Evolutionary conservation across 2,329 filamentous ascomycete genomes (phyloP).

Genomic region (Coniochaeta prunicola): DNA sequence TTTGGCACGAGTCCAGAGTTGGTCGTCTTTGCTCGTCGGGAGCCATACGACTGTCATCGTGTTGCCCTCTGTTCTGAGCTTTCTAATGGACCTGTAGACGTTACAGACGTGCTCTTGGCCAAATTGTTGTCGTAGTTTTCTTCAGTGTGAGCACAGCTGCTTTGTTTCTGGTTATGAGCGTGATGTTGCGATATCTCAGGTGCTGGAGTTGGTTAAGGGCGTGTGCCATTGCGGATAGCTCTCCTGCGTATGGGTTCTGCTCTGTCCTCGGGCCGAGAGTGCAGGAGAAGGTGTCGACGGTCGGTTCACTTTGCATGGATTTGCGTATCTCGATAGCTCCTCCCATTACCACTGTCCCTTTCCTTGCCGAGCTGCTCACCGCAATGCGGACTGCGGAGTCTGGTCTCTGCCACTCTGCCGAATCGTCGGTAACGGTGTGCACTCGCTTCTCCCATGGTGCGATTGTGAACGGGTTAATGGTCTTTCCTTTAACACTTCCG

Average conservation of each 20-base stretch:
- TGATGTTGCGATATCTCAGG: not conserved
- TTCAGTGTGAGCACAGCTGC: not conserved
- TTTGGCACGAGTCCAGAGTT: not conserved
- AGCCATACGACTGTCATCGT: not conserved
- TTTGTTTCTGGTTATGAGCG: not conserved
- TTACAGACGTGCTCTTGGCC: not conserved
- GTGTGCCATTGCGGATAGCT: not conserved
- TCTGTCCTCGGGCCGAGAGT: not conserved
- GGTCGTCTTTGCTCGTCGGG: not conserved
- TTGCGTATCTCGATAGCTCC: not conserved
- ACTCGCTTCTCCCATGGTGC: not conserved
- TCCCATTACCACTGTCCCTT: not conserved
- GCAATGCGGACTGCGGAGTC: not conserved
- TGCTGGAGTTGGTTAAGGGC: not conserved
- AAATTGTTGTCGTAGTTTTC: not conserved
- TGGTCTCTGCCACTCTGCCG: not conserved
- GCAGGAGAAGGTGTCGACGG: not conserved
- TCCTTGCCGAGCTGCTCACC: not conserved
- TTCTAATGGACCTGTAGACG: not conserved
- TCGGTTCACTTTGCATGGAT: not conserved
- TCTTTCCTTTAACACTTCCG: not conserved
- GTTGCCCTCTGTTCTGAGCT: not conserved
- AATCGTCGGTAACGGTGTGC: not conserved
- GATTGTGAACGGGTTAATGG: not conserved
- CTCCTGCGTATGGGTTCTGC: not conserved